A percentile compares a stretch with the other conserved stretches of the same genome.
Evolutionary conservation across 1,284 basidiomycete species (phyloP).

Genomic region (Melampsora larici-populina): DNA sequence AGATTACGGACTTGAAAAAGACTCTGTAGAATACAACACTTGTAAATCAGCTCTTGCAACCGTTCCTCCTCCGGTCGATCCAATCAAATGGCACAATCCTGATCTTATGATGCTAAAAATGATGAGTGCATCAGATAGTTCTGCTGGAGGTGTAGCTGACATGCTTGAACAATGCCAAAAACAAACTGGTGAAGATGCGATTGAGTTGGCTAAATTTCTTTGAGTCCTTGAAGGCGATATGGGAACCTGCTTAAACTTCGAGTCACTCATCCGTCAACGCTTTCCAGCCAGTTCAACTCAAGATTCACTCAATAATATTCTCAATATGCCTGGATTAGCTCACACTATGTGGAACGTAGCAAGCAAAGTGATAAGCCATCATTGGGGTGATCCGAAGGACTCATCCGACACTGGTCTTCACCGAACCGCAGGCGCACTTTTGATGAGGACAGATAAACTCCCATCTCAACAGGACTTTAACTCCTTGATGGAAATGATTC

Average conservation of each 20-base stretch:
- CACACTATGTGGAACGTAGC: not conserved
- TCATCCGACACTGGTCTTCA: not conserved
- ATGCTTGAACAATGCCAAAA: not conserved
- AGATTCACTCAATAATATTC: not conserved
- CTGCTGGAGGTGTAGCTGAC: not conserved
- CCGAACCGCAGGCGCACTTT: not conserved
- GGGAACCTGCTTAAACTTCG: too few species aligned
- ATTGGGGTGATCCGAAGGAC: too few species aligned
- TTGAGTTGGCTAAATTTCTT: not conserved
- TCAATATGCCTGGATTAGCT: not conserved
- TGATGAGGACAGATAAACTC: not conserved
- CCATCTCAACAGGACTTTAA: not conserved
- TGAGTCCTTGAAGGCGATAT: too few species aligned
- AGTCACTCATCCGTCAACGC: too few species aligned
- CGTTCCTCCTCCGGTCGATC: not conserved
- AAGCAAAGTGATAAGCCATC: not conserved
- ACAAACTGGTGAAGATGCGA: not conserved
- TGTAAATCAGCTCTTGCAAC: not conserved
- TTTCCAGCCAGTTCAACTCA: not conserved
- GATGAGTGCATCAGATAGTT: conserved; percentile 11
- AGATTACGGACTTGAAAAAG: too few species aligned
- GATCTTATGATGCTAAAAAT: conserved; percentile 17
- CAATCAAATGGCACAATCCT: not conserved
- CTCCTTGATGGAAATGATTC: too few species aligned
- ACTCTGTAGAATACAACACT: not conserved